These are phyloP conservation scores for Dothidotthia symphoricarpi DNA, from an alignment of 2,329 filamentous ascomycete species.

Conservation along the genomic window DNA sequence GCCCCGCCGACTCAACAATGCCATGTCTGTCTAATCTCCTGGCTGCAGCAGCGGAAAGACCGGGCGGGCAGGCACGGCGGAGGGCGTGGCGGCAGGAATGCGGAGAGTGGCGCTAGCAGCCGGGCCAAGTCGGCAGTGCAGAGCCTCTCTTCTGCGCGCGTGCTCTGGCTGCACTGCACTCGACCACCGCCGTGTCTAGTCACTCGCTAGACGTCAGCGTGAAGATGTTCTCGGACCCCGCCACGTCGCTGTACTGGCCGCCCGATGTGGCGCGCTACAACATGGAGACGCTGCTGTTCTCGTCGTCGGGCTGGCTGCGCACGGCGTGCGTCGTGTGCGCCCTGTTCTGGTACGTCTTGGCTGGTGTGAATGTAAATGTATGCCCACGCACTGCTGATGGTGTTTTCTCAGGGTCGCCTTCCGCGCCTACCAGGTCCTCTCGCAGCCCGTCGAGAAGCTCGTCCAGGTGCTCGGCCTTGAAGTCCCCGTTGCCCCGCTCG, in stretches of 20 bases:
- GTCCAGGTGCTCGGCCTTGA: constrained; percentile 91
- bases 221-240: constrained; percentile 38
- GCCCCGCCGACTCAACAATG: too few relatives aligned
- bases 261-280: constrained; percentile 36
- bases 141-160: too few relatives aligned
- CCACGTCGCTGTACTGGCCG: constrained; percentile 35
- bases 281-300: constrained; percentile 37
- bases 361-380: too few relatives aligned
- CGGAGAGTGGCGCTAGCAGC: too few relatives aligned
- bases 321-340: constrained; percentile 37
- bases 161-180: too few relatives aligned
- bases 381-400: neutral
- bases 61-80: too few relatives aligned
- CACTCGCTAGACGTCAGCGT: too few relatives aligned
- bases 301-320: constrained; percentile 38
- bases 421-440: constrained; percentile 82
- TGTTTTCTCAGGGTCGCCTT: constrained; percentile 74
- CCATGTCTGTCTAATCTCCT: too few relatives aligned
- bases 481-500: constrained; percentile 83
- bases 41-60: too few relatives aligned
- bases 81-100: too few relatives aligned
- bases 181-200: too few relatives aligned
- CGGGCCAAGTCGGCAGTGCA: too few relatives aligned
- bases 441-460: constrained; percentile 86
- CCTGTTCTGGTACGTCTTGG: constrained; percentile 34